These are phyloP conservation scores for Colletotrichum sp. DNA, from an alignment of 2,329 filamentous ascomycete genomes.

Conservation along the genomic window DNA sequence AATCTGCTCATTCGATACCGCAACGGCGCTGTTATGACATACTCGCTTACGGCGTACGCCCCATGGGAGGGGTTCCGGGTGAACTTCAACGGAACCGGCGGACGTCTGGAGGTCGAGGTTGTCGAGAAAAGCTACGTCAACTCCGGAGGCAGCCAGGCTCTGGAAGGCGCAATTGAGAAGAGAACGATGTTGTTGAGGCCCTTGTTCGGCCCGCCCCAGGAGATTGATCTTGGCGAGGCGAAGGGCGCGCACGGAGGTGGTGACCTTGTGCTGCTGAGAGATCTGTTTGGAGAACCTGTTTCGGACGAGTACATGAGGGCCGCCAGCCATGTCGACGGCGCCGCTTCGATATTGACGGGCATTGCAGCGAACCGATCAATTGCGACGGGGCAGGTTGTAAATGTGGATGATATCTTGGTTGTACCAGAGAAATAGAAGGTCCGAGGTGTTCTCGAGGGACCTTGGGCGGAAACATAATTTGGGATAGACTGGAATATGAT, in stretches of 20 bases:
- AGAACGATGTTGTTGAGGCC: slow-evolving; percentile 54
- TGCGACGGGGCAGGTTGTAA: slow-evolving; percentile 59
- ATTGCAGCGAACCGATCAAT: slow-evolving; percentile 65
- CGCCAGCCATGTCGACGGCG: slow-evolving; percentile 64
- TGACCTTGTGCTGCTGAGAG: slow-evolving; percentile 60
- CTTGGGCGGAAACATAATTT: background rate
- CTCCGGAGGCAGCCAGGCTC: slow-evolving; percentile 61
- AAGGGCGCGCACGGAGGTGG: slow-evolving; percentile 65
- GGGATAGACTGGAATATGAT: background rate
- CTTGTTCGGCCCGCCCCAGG: slow-evolving; percentile 60
- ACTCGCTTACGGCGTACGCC: slow-evolving; percentile 64
- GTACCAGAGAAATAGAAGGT: slow-evolving; percentile 28
- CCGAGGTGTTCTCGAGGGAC: background rate
- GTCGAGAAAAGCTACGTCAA: slow-evolving; percentile 68
- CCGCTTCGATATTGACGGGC: slow-evolving; percentile 62
- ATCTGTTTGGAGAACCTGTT: slow-evolving; percentile 59
- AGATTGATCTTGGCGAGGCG: slow-evolving; percentile 56
- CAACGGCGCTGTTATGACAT: slow-evolving; percentile 62
- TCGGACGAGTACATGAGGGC: slow-evolving; percentile 59
- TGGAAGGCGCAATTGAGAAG: slow-evolving; percentile 57
- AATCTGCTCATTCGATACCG: slow-evolving; percentile 62
- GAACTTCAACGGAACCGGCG: slow-evolving; percentile 62
- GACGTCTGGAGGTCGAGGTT: slow-evolving; percentile 64
- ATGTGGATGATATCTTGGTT: slow-evolving; percentile 55
- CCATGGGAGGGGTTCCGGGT: slow-evolving; percentile 67